Conservation (phyloP, 2,329 filamentous ascomycete genomes). For the Neodidymelliopsis sp. region DNA sequence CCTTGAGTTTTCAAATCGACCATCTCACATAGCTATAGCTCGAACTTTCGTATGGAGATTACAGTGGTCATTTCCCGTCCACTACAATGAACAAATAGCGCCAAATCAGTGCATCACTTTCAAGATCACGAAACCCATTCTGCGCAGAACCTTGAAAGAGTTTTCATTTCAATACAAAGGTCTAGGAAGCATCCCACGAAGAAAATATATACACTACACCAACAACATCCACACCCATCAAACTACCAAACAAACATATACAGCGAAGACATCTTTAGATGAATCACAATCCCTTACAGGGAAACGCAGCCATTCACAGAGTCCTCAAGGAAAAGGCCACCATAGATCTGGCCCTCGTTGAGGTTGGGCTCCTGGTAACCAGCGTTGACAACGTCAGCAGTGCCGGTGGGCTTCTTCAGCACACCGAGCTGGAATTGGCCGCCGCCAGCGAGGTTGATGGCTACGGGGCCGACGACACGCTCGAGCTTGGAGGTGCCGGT, state of each 20-base stretch:
- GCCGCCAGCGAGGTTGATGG: slow-evolving; percentile 63
- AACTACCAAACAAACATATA: background rate
- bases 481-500: slow-evolving; percentile 55
- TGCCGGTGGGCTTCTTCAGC: slow-evolving; percentile 66
- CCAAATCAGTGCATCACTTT: too few relatives aligned
- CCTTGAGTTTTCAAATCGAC: too few relatives aligned
- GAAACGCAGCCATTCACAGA: slow-evolving; percentile 45
- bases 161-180: too few relatives aligned
- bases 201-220: too few relatives aligned
- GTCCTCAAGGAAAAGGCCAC: slow-evolving; percentile 50
- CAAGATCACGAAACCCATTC: too few relatives aligned
- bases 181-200: too few relatives aligned
- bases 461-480: slow-evolving; percentile 55
- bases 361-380: slow-evolving; percentile 46
- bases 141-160: too few relatives aligned
- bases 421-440: slow-evolving; percentile 70
- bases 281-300: slow-evolving; percentile 24
- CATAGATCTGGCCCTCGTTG: slow-evolving; percentile 51
- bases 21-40: too few relatives aligned
- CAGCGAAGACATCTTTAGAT: background rate
- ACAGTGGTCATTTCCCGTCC: too few relatives aligned
- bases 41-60: too few relatives aligned
- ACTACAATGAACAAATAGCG: too few relatives aligned
- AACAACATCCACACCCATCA: background rate
- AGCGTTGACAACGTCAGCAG: slow-evolving; percentile 48